Percentiles rank a stretch among this genome's conserved stretches.
phyloP scores from a whole-genome alignment of 2,329 filamentous ascomycete species.

The Pleurostoma richardsiae region DNA sequence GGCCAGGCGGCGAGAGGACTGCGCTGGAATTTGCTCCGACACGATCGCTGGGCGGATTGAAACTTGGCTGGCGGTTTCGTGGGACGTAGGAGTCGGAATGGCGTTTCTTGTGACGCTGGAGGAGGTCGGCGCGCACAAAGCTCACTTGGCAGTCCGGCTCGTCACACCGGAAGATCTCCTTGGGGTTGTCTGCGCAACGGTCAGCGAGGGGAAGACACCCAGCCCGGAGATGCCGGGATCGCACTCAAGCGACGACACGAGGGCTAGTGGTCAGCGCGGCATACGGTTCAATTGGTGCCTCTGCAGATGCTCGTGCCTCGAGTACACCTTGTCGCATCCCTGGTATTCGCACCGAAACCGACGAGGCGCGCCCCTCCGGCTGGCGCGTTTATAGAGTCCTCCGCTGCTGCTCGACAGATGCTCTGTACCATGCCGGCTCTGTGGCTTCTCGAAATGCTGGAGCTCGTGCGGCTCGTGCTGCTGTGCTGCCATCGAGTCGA shows the following conservation, averaged over 20 bases:
- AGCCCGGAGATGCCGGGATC: not conserved
- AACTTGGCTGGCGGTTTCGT: constrained; percentile 44
- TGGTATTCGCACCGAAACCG: constrained; percentile 62
- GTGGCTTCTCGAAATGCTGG: no score
- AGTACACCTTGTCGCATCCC: constrained; percentile 75
- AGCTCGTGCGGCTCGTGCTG: no score
- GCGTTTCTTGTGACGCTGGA: constrained; percentile 62
- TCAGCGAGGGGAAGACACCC: constrained; percentile 8
- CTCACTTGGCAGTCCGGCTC: constrained; percentile 68
- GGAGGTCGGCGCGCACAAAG: constrained; percentile 75
- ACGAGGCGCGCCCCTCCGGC: constrained; percentile 42
- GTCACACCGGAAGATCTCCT: constrained; percentile 75
- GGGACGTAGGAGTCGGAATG: constrained; percentile 52
- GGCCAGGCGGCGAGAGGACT: constrained; percentile 10
- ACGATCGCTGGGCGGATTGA: constrained; percentile 23
- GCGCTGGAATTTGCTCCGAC: not conserved
- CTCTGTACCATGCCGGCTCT: not conserved
- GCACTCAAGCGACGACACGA: constrained; percentile 7
- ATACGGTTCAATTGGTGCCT: constrained; percentile 78
- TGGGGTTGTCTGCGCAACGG: constrained; percentile 59
- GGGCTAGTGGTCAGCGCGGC: constrained; percentile 21
- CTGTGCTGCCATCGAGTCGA: no score
- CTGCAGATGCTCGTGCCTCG: constrained; percentile 75
- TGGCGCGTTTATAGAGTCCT: constrained; percentile 42
- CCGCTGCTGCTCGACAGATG: constrained; percentile 6